Percentiles rank a stretch among this genome's conserved stretches.
Evolutionary conservation across 352 stramenopile genomes (phyloP).

Genomic region (Phytophthora ohioensis): DNA sequence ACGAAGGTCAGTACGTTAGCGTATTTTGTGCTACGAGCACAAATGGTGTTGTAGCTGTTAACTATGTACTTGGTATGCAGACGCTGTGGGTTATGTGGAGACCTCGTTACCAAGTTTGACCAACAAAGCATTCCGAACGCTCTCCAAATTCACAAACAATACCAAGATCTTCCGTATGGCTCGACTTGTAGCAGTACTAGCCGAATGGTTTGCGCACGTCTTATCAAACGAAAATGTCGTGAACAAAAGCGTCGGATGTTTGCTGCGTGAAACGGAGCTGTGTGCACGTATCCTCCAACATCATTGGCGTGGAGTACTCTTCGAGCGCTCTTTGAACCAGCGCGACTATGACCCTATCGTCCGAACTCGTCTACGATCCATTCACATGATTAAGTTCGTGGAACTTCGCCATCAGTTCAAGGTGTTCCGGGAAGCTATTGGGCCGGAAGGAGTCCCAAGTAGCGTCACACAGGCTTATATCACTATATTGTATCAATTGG

Average conservation of each 20-base stretch:
- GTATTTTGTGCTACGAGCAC: neutral
- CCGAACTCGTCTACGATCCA: slow-evolving; percentile 64
- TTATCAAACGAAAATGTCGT: slow-evolving; percentile 73
- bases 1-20: slow-evolving; percentile 58
- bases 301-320: slow-evolving; percentile 70
- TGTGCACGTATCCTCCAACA: slow-evolving; percentile 82
- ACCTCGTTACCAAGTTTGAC: slow-evolving; percentile 72
- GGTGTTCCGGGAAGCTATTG: slow-evolving; percentile 59
- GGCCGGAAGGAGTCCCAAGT: slow-evolving; percentile 44
- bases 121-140: slow-evolving; percentile 77
- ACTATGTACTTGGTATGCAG: slow-evolving; percentile 21
- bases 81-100: slow-evolving; percentile 71
- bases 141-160: slow-evolving; percentile 66
- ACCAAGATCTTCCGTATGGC: slow-evolving; percentile 64
- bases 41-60: neutral
- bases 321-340: slow-evolving; percentile 56
- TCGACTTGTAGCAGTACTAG: slow-evolving; percentile 59
- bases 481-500: slow-evolving; percentile 64
- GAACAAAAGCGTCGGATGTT: slow-evolving; percentile 54
- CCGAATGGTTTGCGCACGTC: slow-evolving; percentile 68
- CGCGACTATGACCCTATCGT: slow-evolving; percentile 63
- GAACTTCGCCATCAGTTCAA: slow-evolving; percentile 79
- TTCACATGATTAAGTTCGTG: slow-evolving; percentile 80
- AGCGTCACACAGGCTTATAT: slow-evolving; percentile 67
- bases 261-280: slow-evolving; percentile 71